Evolutionary conservation across 805 yeast genomes (phyloP).

Genomic region (Jamesozyma jinghongensis): DNA sequence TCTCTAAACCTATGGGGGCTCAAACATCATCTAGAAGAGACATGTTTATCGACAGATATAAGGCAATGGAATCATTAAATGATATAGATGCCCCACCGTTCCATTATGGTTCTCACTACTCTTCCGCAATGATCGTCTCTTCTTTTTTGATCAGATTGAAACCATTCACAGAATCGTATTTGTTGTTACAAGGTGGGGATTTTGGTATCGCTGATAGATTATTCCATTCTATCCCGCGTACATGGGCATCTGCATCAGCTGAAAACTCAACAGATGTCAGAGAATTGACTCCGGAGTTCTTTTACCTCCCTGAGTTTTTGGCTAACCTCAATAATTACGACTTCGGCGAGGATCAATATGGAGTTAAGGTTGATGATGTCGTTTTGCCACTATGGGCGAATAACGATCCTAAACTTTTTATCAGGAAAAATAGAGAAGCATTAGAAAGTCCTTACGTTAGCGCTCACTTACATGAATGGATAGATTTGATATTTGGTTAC

Average conservation of each 20-base stretch:
- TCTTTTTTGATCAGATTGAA: conserved; percentile 66
- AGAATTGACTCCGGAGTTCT: conserved; percentile 82
- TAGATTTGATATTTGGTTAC: conserved; percentile 73
- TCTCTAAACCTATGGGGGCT: conserved; percentile 89
- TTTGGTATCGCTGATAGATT: conserved; percentile 84
- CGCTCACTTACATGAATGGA: conserved; percentile 70
- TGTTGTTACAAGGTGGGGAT: conserved; percentile 75
- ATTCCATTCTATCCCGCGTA: conserved; percentile 62
- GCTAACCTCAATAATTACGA: conserved; percentile 55
- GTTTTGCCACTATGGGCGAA: conserved; percentile 77
- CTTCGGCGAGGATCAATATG: conserved; percentile 62
- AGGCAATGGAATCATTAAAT: conserved; percentile 53
- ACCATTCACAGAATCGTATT: conserved; percentile 74
- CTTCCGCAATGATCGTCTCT: conserved; percentile 88
- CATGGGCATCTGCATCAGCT: conserved; percentile 72
- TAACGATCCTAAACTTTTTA: conserved; percentile 63
- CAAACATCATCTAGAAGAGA: conserved; percentile 52
- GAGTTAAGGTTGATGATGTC: conserved; percentile 50
- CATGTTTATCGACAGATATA: conserved; percentile 62
- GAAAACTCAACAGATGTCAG: conserved; percentile 84
- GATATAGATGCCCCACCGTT: conserved; percentile 63
- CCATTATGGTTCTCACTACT: conserved; percentile 89
- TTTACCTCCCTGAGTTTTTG: conserved; percentile 70
- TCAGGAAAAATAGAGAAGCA: conserved; percentile 71
- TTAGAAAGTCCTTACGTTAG: conserved; percentile 77